Conservation (phyloP, 192 early-diverging fungal genomes). For the Funneliformis mosseae region DNA sequence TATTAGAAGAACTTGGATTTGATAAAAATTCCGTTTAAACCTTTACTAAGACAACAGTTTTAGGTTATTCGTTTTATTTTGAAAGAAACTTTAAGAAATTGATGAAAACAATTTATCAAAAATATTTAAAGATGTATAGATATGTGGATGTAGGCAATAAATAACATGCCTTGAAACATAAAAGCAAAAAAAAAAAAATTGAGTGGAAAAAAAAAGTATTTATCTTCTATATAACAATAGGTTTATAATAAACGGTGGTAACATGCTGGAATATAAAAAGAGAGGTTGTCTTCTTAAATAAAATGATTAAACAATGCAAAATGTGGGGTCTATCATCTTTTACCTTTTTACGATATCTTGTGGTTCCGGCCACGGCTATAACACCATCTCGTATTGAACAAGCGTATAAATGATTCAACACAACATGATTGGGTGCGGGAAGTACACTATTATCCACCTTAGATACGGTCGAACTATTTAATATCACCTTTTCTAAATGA, state of each 20-base stretch:
- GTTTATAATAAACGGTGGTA: conserved; percentile 50
- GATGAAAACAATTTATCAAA: too few relatives aligned
- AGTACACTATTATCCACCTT: conserved; percentile 80
- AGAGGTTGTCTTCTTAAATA: not conserved
- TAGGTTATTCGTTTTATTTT: not conserved
- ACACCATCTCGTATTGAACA: conserved; percentile 95
- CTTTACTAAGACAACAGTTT: not conserved
- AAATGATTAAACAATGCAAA: not conserved
- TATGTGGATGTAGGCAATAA: too few relatives aligned
- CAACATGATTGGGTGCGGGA: conserved; percentile 90
- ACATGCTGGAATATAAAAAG: conserved; percentile 40
- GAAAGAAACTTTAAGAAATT: too few relatives aligned
- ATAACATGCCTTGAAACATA: too few relatives aligned
- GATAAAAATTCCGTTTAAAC: not conserved
- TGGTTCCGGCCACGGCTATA: conserved; percentile 89
- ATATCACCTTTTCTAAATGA: conserved; percentile 89
- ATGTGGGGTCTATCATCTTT: not conserved
- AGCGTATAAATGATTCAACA: conserved; percentile 94
- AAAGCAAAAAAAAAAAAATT: too few relatives aligned
- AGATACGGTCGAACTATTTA: conserved; percentile 72
- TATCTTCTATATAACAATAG: conserved; percentile 34
- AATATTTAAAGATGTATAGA: too few relatives aligned
- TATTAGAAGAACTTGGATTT: conserved; percentile 17
- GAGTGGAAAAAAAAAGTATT: not conserved
- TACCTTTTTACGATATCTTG: conserved; percentile 90